A percentile compares a stretch with the other conserved stretches of the same genome.
Evolutionary conservation across 2,329 filamentous ascomycete genomes (phyloP).

Genomic region (Neopestalotiopsis sp.): DNA sequence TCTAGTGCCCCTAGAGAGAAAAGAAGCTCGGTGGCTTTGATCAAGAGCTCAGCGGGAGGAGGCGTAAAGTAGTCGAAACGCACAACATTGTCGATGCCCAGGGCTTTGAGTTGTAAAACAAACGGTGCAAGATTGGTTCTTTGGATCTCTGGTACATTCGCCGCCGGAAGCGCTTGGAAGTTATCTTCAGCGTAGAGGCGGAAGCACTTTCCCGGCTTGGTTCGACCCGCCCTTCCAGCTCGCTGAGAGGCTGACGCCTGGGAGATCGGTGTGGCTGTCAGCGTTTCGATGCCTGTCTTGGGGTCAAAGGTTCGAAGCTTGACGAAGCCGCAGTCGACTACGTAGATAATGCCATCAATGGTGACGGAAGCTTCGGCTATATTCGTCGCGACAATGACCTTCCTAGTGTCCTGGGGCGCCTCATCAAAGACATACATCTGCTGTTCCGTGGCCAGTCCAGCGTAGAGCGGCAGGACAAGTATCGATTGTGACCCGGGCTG

Average conservation of each 20-base stretch:
- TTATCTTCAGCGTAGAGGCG: conserved; percentile 84
- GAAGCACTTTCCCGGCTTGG: conserved; percentile 91
- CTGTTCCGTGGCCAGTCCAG: conserved; percentile 86
- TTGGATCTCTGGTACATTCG: conserved; percentile 88
- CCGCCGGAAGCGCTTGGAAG: conserved; percentile 69
- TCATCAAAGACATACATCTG: conserved; percentile 96
- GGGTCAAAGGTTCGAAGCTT: conserved; percentile 90
- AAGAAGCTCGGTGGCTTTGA: conserved; percentile 85
- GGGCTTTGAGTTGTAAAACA: conserved; percentile 88
- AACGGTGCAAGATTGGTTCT: conserved; percentile 88
- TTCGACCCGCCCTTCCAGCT: conserved; percentile 87
- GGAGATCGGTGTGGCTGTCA: conserved; percentile 82
- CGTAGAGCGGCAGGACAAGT: conserved; percentile 81
- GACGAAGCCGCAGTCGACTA: conserved; percentile 89
- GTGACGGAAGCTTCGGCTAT: conserved; percentile 97
- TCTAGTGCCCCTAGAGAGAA: conserved; percentile 88
- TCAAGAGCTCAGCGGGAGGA: conserved; percentile 83
- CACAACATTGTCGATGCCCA: conserved; percentile 93
- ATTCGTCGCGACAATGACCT: conserved; percentile 93
- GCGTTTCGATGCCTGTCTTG: conserved; percentile 81
- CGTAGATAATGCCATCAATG: conserved; percentile 89
- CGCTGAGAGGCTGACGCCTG: conserved; percentile 93
- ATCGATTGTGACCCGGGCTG: conserved; percentile 64
- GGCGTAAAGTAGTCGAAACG: conserved; percentile 89
- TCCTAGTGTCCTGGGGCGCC: conserved; percentile 79